Base-by-base conservation (phyloP, 2,329 filamentous ascomycete species). In the Aspergillus intermedius region DNA sequence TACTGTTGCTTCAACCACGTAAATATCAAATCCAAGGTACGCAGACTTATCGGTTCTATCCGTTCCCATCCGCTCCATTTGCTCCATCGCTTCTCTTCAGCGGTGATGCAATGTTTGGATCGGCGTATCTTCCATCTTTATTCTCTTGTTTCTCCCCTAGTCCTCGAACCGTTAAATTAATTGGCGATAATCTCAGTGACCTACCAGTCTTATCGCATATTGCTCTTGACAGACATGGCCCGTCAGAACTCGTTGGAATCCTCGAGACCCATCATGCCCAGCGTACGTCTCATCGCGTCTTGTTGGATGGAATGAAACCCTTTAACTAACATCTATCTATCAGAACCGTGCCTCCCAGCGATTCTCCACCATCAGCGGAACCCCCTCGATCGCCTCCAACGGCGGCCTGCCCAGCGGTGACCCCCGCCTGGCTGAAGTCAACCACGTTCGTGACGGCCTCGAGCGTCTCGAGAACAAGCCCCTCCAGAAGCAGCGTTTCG, bases 381-480 rank as follows among this genome's bases (percentile, higher is more conserved):
- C 63, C 49, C 70, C 72, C 21, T 75, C 73, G 48, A 61, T 76
- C 49, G 70, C 72, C 22, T 76, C 74, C 30, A 70, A 77, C 39
- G 67, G 68, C 40, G 66, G 63, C 54, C 54, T 69, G 15, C 66
- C 64, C 48, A 70, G 63, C 48, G 64, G 65, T 42, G 75, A 77
- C 65, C 76, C 77, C 53, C 77, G 77, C 62, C 72, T 79, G 54
- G 75, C 77, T 54, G 81, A 84, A 61, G 82, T 93, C 65, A 80
- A 84, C 68, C 81, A 87, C 58, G 89, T 93, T 68, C 86, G 87
- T 60, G 81, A 84, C 52, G 85, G 87, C 51, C 81, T 95, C 55
- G 84, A 89, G 62, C 87, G 90, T 63, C 87, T 96, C 73, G 88
- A 94, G 70, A 93, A 95, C 77, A 89, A 88, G 72, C 87, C 86